phyloP scores from a whole-genome alignment of 805 yeast species.

The Lipomyces lipofer region DNA sequence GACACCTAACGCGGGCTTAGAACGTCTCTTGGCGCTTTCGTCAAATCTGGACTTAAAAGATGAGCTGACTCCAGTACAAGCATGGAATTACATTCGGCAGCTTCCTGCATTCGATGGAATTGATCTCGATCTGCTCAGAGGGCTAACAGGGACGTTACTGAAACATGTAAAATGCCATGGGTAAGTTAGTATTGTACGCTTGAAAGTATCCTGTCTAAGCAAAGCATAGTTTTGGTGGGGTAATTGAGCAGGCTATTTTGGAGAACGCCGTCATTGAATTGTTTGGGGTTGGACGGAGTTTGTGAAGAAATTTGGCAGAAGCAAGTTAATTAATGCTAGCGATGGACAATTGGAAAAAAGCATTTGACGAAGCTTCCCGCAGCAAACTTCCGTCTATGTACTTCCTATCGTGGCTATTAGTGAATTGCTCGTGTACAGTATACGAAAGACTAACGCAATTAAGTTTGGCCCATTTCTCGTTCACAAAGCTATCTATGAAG shows the following conservation, averaged over 20 bases:
- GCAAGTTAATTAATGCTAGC: background rate
- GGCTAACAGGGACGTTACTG: background rate
- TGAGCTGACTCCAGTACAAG: background rate
- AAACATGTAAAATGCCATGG: background rate
- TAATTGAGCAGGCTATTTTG: background rate
- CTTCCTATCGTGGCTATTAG: background rate
- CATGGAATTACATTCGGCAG: background rate
- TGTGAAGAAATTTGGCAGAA: too few species aligned
- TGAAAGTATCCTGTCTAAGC: background rate
- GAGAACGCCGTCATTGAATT: background rate
- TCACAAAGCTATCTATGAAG: background rate
- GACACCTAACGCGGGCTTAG: background rate
- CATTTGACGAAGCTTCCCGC: background rate
- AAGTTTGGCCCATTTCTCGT: background rate
- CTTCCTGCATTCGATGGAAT: background rate
- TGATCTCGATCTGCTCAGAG: background rate
- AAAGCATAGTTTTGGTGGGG: background rate
- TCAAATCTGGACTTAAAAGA: background rate
- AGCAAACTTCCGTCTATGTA: background rate
- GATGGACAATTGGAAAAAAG: background rate
- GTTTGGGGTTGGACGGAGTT: background rate
- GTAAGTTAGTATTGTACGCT: background rate
- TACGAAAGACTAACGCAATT: background rate
- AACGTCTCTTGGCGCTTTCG: background rate
- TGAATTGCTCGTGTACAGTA: background rate